Base-by-base conservation (phyloP, 78 protist genomes). In the Chrysochromulina tobinii region DNA sequence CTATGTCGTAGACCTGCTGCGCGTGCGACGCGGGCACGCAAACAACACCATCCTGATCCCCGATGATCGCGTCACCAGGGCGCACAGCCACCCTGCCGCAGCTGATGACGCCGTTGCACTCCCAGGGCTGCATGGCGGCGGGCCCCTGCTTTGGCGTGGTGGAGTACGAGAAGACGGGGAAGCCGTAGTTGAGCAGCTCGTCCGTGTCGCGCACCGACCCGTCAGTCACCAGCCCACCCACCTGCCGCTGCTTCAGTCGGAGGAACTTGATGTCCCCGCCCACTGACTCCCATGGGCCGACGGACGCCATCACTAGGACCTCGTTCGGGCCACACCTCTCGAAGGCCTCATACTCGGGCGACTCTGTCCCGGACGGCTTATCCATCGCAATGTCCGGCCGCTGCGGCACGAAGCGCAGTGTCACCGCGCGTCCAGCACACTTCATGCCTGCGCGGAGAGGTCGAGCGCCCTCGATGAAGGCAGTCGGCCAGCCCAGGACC, bases 201-300 rank as follows among this genome's bases (percentile, higher is more conserved):
- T 87, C 91, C 38, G 91, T 88, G 85, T 88, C 91, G 38, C 91
- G 91, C 38, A 88, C 91, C 38, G 91, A 88, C 1, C 91, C 91
- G 91, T 88, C 91, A 53, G 91, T 88, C 57, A 88, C 91, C 15
- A 88, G 91, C 54, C 91, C 91, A 11, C 91, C 91, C 66, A 68
- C 14, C 21, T 27, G 38, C 48, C 6, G 73, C 89, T 84, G 89
- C 85, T 88, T 69, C 38, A 88, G 91, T 38, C 91, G 91, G 27
- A 88, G 91, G 91, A 88, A 88, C 91, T 88, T 88, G 91, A 88
- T 88, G 68, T 88, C 91, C 18, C 91, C 91, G 83, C 91, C 91
- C 1, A 72, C 85, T 61, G 91, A 88, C 66, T 88, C 91, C 91
- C 91, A 88, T 69, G 91, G 91, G 27, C 91, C 91, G 54, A 88